phyloP scores from a whole-genome alignment of 257 asterid species.

The Nyctanthes arbortristis region DNA sequence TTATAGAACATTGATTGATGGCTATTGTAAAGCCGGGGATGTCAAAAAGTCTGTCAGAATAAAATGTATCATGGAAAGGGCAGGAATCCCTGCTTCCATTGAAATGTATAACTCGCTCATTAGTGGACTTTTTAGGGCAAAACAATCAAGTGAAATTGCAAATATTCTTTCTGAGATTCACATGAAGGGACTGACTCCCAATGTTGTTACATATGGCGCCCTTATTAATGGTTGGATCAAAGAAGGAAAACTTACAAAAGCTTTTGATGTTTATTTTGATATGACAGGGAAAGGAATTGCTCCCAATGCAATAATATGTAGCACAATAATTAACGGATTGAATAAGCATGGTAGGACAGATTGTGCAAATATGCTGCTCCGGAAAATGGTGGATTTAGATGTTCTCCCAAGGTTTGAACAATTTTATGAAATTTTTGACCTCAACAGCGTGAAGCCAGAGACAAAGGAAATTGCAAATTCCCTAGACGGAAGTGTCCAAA shows the following conservation, averaged over 20 bases:
- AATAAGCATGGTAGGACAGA: constrained; percentile 61
- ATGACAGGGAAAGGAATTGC: constrained; percentile 67
- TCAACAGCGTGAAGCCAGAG: constrained; percentile 34
- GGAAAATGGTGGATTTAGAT: constrained; percentile 57
- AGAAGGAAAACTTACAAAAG: constrained; percentile 68
- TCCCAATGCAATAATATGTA: constrained; percentile 66
- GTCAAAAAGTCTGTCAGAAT: constrained; percentile 52
- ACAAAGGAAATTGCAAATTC: constrained; percentile 46
- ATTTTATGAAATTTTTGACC: constrained; percentile 37
- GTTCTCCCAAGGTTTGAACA: constrained; percentile 45
- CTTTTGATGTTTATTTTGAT: constrained; percentile 70
- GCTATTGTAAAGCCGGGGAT: constrained; percentile 69
- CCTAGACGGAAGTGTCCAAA: constrained; percentile 49
- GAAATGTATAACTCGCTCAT: constrained; percentile 81
- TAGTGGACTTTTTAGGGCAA: constrained; percentile 65
- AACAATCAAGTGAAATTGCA: constrained; percentile 43
- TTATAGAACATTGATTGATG: constrained; percentile 64
- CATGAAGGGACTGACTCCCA: constrained; percentile 49
- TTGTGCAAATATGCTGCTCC: constrained; percentile 66
- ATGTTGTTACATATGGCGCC: constrained; percentile 75
- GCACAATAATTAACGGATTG: constrained; percentile 72
- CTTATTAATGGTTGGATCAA: constrained; percentile 81
- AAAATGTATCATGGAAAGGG: constrained; percentile 57
- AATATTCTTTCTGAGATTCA: constrained; percentile 56
- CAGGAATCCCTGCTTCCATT: constrained; percentile 53